A percentile compares a stretch with the other conserved stretches of the same genome.
Evolutionary conservation across 495 filamentous ascomycete genomes (phyloP).

Genomic region (Aspergillus campestris): DNA sequence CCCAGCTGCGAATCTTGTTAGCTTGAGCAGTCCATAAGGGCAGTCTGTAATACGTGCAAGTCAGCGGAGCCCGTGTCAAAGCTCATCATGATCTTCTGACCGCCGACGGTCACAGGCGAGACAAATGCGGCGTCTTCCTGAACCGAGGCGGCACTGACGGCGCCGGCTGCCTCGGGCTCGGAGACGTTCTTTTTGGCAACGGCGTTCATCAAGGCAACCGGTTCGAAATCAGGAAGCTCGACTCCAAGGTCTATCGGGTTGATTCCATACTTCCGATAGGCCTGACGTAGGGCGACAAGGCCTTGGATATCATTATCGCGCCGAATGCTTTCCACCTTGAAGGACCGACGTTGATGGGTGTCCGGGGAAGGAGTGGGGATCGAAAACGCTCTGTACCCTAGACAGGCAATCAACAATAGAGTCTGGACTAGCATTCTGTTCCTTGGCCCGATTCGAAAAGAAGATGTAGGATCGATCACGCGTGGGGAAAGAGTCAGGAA

Average conservation of each 20-base stretch:
- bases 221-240: constrained; percentile 30
- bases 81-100: constrained; percentile 63
- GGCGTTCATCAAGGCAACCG: constrained; percentile 16
- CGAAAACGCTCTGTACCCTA: constrained; percentile 30
- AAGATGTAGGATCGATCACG: too few species aligned
- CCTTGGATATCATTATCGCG: constrained; percentile 49
- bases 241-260: constrained; percentile 15
- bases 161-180: constrained; percentile 36
- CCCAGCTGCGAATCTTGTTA: constrained; percentile 45
- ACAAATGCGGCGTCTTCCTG: constrained; percentile 61
- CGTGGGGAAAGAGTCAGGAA: too few species aligned
- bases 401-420: too few species aligned
- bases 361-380: constrained; percentile 16
- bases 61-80: constrained; percentile 83
- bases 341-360: constrained; percentile 23
- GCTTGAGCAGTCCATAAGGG: not conserved
- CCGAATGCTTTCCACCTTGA: constrained; percentile 50
- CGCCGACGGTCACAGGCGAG: constrained; percentile 62
- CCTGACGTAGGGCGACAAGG: constrained; percentile 48
- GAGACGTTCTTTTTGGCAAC: constrained; percentile 11
- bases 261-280: constrained; percentile 57
- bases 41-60: constrained; percentile 47
- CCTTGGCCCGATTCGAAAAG: too few species aligned
- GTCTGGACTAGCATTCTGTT: too few species aligned
- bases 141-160: constrained; percentile 53